A percentile compares a stretch with the other conserved stretches of the same genome.
These are phyloP conservation scores for Isoetes taiwanensis DNA, from an alignment of 75 land plant species.

Conservation along the genomic window DNA sequence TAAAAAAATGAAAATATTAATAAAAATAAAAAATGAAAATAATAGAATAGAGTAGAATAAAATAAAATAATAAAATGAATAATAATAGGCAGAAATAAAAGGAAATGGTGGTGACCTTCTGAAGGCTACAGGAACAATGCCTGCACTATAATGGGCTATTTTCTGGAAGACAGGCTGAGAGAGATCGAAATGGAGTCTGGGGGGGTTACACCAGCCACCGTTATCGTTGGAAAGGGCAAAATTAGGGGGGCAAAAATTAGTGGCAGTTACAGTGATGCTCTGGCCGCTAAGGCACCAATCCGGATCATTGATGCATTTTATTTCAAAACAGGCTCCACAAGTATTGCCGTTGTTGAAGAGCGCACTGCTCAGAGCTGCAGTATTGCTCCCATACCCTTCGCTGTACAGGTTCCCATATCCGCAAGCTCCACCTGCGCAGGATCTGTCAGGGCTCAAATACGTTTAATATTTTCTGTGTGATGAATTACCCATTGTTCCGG, in stretches of 20 bases:
- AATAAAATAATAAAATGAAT: too few species aligned
- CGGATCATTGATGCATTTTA: neutral
- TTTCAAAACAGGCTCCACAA: too few species aligned
- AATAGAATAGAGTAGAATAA: too few species aligned
- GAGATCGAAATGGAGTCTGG: conserved; percentile 52
- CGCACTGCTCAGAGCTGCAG: too few species aligned
- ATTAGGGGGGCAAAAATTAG: conserved; percentile 59
- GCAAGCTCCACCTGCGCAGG: too few species aligned
- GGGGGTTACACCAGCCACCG: conserved; percentile 80
- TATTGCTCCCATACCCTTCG: too few species aligned
- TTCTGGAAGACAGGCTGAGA: conserved; percentile 36
- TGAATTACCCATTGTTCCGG: conserved; percentile 22
- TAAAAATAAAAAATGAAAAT: too few species aligned
- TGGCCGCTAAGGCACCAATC: conserved; percentile 19
- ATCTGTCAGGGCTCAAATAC: too few species aligned
- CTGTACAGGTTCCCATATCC: too few species aligned
- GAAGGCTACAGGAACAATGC: conserved; percentile 48
- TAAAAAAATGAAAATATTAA: too few species aligned
- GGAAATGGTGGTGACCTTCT: conserved; percentile 24
- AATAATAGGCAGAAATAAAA: neutral
- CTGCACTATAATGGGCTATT: conserved; percentile 39
- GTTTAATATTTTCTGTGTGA: too few species aligned
- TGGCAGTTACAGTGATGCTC: conserved; percentile 44
- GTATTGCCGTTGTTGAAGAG: too few species aligned
- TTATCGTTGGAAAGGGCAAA: conserved; percentile 49